Evolutionary conservation across 148 eudicot genomes (phyloP), one percentile per base, ranked within the genome.

Genomic region (Oxyria digyna): DNA sequence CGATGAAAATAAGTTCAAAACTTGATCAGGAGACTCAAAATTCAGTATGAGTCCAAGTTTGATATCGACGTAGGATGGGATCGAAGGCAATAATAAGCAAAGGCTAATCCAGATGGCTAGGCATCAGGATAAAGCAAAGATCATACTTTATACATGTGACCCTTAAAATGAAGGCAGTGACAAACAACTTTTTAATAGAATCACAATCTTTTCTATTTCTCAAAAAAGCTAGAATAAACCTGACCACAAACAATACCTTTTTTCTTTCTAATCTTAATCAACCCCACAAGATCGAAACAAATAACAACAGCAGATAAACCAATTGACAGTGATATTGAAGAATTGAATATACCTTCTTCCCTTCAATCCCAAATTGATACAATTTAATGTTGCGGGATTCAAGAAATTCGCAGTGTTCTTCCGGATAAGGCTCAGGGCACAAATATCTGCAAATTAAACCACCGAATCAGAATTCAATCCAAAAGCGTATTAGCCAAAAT

Each of bases 301-400:
- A 4, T 1, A 59, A 7, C n/a, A 21, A 59, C 6, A 59, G 20
- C 38, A 59, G 18, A 13, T 3, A 46, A 17, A n/a, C 52, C 20
- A 23, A 23, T 23, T n/a, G n/a, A n/a, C n/a, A n/a, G 1, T 24
- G 62, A 54, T 54, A 54, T 24, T 3, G 18, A 17, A 4, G 46
- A 69, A 69, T 14, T 20, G 17, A 37, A 24, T 26, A 64, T 78
- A 89, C 96, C 96, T 89, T 89, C 21, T 88, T 89, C n/a, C 96
- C 96, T 79, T 89, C 91, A 76, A 89, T 89, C 71, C 96, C 96
- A 70, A 89, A 86, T 71, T 89, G 91, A 77, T 79, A 84, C 74
- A 89, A 82, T 62, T 67, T 75, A 62, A 89, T 80, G 26, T 81
- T 81, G 42, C 79, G 77, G 23, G 85, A 69, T 73, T 83, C 65